Base-by-base conservation (phyloP, 192 early-diverging fungal species). In the Coemansia sp. region DNA sequence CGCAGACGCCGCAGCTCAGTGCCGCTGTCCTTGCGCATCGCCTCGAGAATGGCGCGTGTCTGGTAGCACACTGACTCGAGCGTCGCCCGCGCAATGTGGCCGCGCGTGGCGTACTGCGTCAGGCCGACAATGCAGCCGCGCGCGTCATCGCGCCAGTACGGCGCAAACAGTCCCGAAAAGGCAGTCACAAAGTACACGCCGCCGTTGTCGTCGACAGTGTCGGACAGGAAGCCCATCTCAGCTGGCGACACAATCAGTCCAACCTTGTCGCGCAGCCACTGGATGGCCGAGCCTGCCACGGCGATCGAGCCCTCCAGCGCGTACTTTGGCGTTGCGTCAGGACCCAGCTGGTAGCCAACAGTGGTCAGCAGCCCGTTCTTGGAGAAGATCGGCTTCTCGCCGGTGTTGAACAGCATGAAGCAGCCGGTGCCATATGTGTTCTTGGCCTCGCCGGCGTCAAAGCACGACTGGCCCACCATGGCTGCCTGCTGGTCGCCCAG, bases 391-490 rank as follows among this genome's bases (percentile, higher is more conserved):
- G 87, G 85, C 19, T 85, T 70, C 2, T 71, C 56, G 32, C 95
- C 95, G 15, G 92, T 94, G 86, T 97, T 95, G 83, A 91, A 94
- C 53, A 97, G 80, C 92, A 95, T 93, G 76, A 97, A 97, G 80
- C 93, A 94, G 29, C 94, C 95, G 24, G 95, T 97, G 43, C 95
- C 94, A 79, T 96, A 96, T 7, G 95, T 97, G 83, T 94, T 97
- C 84, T 97, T 97, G 59, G 90, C 88, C 71, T 92, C 88, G 4
- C 95, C 95, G 4, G 87, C 79, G 48, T 86, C 68, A 68, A 93
- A 93, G 79, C 95, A 97, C 62, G 87, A 87, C 72, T 97, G 95
- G n/a, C 95, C 95, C 24, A 97, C 93, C 38, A 94, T 84, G 17
- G 95, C 95, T 12, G 93, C 92, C 72, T 97, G 95, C 71, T 97